Evolutionary conservation across 2,329 filamentous ascomycete genomes (phyloP), one percentile per base, ranked within the genome.

Genomic region (Xylaria sp.): DNA sequence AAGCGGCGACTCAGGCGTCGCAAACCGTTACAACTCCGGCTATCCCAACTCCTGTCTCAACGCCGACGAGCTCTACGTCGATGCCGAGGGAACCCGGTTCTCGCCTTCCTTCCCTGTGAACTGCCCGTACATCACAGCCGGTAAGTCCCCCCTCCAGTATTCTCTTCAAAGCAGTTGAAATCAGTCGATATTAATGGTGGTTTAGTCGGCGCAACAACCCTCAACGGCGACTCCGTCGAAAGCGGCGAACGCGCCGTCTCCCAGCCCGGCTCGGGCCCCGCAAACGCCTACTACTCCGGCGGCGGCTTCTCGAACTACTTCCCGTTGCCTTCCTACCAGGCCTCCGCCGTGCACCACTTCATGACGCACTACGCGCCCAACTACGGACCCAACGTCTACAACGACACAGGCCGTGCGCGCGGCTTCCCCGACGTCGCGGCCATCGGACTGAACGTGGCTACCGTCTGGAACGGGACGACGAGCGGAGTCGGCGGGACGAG

Each of bases 251-350:
- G 55, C 1, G 63, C 63, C 0, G 63, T 64, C 9, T 60, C 63
- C 3, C n/a, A 18, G 0, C 63, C 63, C 19, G 50, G 61, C 13
- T 48, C 49, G 1, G 63, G 63, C 0, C 63, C 63, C 4, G 63
- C 61, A 1, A 53, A 63, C 16, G 63, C 62, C 3, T 66, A 80
- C 70, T 76, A 75, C 59, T 78, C 75, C 3, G 77, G 77, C 5
- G 79, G 79, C 16, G 79, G 79, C 11, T 81, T 82, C 70, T 76
- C 74, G 63, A 79, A 81, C 66, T 72, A 79, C 65, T 82, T 80
- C 60, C 64, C 72, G 1, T 65, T 77, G 2, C 80, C 81, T 0
- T 63, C 68, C 11, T 83, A 83, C 68, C 81, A 83, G 64, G 66
- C 70, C 7, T 59, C 65, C 0, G 76, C 75, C 3, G 72, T 80